Percentiles rank a stretch among this genome's conserved stretches.
These are phyloP conservation scores for Nitzschia palea DNA, from an alignment of 108 stramenopile species.

Conservation along the genomic window DNA sequence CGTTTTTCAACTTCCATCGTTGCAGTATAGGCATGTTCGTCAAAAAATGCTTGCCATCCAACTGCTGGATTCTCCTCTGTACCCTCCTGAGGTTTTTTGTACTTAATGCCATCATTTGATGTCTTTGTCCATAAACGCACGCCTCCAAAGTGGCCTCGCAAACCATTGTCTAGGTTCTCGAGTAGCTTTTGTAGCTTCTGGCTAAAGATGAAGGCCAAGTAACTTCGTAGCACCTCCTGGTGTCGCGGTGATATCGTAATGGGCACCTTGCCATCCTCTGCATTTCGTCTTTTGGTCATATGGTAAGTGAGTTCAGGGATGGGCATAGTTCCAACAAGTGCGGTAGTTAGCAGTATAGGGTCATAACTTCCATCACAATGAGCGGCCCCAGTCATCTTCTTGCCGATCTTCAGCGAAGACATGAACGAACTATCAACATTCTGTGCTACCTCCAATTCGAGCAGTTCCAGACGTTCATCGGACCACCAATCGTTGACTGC, in stretches of 20 bases:
- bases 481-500: conserved; percentile 82
- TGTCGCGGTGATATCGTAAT: conserved; percentile 46
- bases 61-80: conserved; percentile 34
- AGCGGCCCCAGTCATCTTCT: conserved; percentile 65
- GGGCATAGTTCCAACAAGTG: conserved; percentile 77
- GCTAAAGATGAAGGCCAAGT: conserved; percentile 65
- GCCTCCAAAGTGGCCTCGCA: conserved; percentile 77
- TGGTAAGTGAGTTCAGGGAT: conserved; percentile 41
- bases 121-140: conserved; percentile 75
- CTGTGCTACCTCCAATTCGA: conserved; percentile 55
- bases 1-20: conserved; percentile 82
- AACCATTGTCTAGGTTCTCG: conserved; percentile 65
- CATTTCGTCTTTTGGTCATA: conserved; percentile 31
- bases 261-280: conserved; percentile 12
- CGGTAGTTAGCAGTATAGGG: conserved; percentile 60
- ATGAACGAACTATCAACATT: conserved; percentile 52
- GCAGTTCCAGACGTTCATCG: conserved; percentile 64
- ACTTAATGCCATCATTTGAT: conserved; percentile 68
- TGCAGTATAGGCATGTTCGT: conserved; percentile 67
- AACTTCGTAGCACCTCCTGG: conserved; percentile 57
- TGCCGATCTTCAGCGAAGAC: conserved; percentile 58
- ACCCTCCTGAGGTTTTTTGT: conserved; percentile 35
- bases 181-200: conserved; percentile 79
- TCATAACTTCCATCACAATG: conserved; percentile 68
- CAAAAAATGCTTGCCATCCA: conserved; percentile 88